Percentiles rank a stretch among this genome's conserved stretches.
Evolutionary conservation across 2,329 filamentous ascomycete genomes (phyloP).

Genomic region (Trichophyton benhamiae): DNA sequence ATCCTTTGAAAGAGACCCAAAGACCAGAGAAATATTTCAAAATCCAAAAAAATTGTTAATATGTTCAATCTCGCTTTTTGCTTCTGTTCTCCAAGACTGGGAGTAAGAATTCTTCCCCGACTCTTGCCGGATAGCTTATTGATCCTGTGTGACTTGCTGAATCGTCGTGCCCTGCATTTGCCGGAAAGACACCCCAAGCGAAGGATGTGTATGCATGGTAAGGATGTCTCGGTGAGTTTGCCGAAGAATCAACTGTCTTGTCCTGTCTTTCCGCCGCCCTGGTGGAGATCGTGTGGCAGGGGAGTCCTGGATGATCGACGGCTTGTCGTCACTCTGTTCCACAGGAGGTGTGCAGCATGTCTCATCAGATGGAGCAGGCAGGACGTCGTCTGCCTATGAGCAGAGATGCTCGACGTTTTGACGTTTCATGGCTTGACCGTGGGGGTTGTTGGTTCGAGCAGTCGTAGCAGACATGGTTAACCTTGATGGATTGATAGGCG

Average conservation of each 20-base stretch:
- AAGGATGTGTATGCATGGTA: too few relatives aligned
- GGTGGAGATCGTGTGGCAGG: not conserved
- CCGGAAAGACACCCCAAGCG: too few relatives aligned
- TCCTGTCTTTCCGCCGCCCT: not conserved
- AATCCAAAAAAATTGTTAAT: not conserved
- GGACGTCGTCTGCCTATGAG: not conserved
- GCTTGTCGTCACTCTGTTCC: not conserved
- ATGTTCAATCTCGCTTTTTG: not conserved
- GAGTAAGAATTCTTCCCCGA: too few relatives aligned
- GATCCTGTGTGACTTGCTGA: not conserved
- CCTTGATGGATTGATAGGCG: too few relatives aligned
- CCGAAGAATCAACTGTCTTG: not conserved
- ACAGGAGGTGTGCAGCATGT: not conserved
- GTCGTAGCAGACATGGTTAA: not conserved
- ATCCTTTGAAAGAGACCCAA: not conserved
- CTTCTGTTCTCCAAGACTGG: not conserved
- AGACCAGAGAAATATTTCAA: not conserved
- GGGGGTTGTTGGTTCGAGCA: not conserved
- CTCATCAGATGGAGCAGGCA: not conserved
- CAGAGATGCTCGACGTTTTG: not conserved
- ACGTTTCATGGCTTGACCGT: not conserved
- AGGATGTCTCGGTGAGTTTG: too few relatives aligned
- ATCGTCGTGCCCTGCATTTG: too few relatives aligned
- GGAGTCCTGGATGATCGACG: not conserved
- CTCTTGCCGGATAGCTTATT: not conserved